Evolutionary conservation across 169 alveolate species (phyloP), one percentile per base, ranked within the genome.

Genomic region (Eimeria tenella): DNA sequence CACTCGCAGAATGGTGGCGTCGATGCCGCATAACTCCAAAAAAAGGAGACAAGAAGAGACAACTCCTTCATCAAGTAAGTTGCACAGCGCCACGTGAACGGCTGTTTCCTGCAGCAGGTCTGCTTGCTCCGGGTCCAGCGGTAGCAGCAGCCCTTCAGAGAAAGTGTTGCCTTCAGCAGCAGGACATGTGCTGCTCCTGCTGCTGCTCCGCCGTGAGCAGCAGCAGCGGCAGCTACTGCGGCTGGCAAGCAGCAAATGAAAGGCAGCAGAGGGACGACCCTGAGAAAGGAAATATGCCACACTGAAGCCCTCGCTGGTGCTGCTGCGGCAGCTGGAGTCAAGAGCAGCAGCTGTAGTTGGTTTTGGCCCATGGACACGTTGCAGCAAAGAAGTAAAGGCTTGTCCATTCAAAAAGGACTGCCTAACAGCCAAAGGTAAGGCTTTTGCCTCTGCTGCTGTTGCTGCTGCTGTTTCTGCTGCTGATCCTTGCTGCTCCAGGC

Each of bases 11-110:
- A 86, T 60, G 52, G 94, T 96, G 31, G 96, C 94, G 94, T 95
- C 97, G 65, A 95, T 82, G 50, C 87, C 87, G 73, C 97, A 95
- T n/a, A 95, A 95, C 88, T 95, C 97, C 62, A 95, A 75, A 42
- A 95, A 90, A 53, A 96, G 93, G 56, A 95, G 95, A 13, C 94
- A 82, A 9, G 95, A 73, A 11, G 95, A 73, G 65, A 95, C 95
- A 60, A 93, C 95, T 21, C 96, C 96, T 42, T 95, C 97, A 79
- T 95, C 90, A 56, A 95, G 88, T 84, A 95, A 65, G 86, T 94
- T 94, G 86, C 93, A 95, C 60, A 95, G 86, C 8, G 97, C 97
- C 49, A 95, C 97, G 0, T 90, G 75, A 87, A 92, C 77, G 4
- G 96, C 96, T 50, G 94, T 89, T 21, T 89, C 90, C 70, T 94